Base-by-base conservation (phyloP, 2,329 filamentous ascomycete species). In the Verticillium alfalfae region DNA sequence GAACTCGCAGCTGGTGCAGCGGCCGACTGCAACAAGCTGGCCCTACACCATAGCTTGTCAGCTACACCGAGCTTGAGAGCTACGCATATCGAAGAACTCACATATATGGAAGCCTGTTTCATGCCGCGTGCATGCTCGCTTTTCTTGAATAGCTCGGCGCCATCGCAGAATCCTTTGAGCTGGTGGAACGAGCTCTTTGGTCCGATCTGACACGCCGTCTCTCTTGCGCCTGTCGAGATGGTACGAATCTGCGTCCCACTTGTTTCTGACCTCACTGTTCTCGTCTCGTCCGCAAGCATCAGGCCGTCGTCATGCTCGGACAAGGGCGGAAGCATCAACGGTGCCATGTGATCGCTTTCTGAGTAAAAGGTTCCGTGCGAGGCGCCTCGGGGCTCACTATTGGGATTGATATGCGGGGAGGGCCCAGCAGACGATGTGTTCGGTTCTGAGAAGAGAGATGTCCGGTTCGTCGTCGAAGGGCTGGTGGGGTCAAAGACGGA, bases 141-240 rank as follows among this genome's bases (percentile, higher is more conserved):
- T 5, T 69, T 61, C 15, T 71, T 68, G 64, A 76, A 79, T 3
- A 66, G 67, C n/a, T 70, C 70, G 7, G 77, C 75, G 1, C 77
- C 77, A 7, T 71, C 62, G 64, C 78, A 80, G 57, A 79, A 73
- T 0, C 76, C 75, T 10, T 71, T 72, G 18, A 75, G 63, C 34
- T 68, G 67, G 55, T 72, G 68, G 38, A 77, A 72, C 2, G 72
- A 75, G 64, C 75, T 78, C 16, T 71, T 68, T 0, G 71, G 64
- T 0, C 74, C 72, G 34, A 79, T 65, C 2, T 59, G 49, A 45
- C 64, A 61, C 5, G 62, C 58, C 9, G 63, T 58, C 8, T 62
- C 63, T 6, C 56, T 60, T 1, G 39, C 18, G 37, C 26, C 18
- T 5, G 56, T 56, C 15, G 63, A 65, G 8, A 49, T 10, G 2